Evolutionary conservation across 768 basidiomycete genomes (phyloP).

Genomic region (Coprinopsis cinerea): DNA sequence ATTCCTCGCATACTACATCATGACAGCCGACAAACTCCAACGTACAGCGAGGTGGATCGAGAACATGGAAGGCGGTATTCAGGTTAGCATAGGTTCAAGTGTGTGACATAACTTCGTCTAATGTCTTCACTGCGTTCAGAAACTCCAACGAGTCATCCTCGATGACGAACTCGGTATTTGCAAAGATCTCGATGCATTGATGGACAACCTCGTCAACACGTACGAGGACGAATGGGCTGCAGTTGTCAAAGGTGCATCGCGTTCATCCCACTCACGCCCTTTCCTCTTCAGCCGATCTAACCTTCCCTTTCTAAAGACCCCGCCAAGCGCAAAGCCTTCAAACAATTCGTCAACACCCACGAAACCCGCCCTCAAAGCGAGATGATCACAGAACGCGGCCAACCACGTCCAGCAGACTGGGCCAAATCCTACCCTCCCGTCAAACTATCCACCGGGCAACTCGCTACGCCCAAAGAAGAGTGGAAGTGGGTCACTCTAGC

Average conservation of each 20-base stretch:
- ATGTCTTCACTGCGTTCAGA: slow-evolving; percentile 23
- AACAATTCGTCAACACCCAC: slow-evolving; percentile 61
- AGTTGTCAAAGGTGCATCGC: slow-evolving; percentile 41
- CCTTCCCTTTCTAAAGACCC: slow-evolving; percentile 28
- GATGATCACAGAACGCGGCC: slow-evolving; percentile 53
- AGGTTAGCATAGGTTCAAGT: slow-evolving; percentile 26
- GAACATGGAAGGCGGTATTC: slow-evolving; percentile 60
- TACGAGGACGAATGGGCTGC: slow-evolving; percentile 68
- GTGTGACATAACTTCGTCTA: neutral
- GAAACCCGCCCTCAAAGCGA: slow-evolving; percentile 43
- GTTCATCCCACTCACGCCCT: slow-evolving; percentile 15
- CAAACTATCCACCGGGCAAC: slow-evolving; percentile 33
- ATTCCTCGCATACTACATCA: slow-evolving; percentile 65
- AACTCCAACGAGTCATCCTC: slow-evolving; percentile 57
- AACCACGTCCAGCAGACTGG: slow-evolving; percentile 64
- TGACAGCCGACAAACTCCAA: slow-evolving; percentile 64
- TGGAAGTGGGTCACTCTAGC: slow-evolving; percentile 58
- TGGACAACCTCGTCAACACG: slow-evolving; percentile 59
- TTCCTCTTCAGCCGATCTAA: slow-evolving; percentile 7
- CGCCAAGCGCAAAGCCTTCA: slow-evolving; percentile 41
- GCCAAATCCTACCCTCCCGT: slow-evolving; percentile 46
- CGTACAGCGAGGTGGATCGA: slow-evolving; percentile 75
- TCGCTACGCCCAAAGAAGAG: slow-evolving; percentile 37
- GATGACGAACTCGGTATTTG: slow-evolving; percentile 73
- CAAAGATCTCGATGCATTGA: slow-evolving; percentile 56